Evolutionary conservation across 495 filamentous ascomycete species (phyloP).

Genomic region (Peziza echinospora): DNA sequence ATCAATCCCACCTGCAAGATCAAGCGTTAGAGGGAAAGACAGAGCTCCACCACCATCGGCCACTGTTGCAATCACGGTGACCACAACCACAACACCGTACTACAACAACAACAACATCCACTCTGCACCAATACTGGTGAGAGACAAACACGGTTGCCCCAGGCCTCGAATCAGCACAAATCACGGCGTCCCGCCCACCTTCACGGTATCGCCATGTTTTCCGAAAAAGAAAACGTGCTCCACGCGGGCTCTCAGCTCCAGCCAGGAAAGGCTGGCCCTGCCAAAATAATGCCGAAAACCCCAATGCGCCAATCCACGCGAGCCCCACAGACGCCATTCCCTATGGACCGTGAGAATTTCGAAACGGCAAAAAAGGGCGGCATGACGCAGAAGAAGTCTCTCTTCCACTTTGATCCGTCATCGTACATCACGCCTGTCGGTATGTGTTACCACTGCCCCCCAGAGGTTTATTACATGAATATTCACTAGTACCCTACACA

Average conservation of each 20-base stretch:
- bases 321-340: constrained; percentile 52
- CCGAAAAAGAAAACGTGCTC: constrained; percentile 76
- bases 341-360: constrained; percentile 73
- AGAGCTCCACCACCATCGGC: too few species aligned
- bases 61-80: too few species aligned
- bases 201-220: constrained; percentile 42
- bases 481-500: too few species aligned
- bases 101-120: too few species aligned
- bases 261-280: constrained; percentile 49
- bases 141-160: too few species aligned
- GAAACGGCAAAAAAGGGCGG: constrained; percentile 39
- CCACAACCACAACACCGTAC: too few species aligned
- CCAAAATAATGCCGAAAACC: constrained; percentile 36
- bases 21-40: too few species aligned
- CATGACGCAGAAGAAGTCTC: constrained; percentile 38
- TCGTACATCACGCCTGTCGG: constrained; percentile 68
- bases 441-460: constrained; percentile 21
- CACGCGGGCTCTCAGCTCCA: constrained; percentile 41
- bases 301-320: background rate
- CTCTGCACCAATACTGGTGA: too few species aligned
- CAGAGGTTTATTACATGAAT: background rate
- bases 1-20: too few species aligned
- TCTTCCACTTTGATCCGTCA: constrained; percentile 31
- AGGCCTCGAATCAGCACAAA: too few species aligned
- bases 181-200: too few species aligned